A percentile compares a stretch with the other conserved stretches of the same genome.
phyloP scores from a whole-genome alignment of 2,329 filamentous ascomycete genomes.

The Botrytis paeoniae region DNA sequence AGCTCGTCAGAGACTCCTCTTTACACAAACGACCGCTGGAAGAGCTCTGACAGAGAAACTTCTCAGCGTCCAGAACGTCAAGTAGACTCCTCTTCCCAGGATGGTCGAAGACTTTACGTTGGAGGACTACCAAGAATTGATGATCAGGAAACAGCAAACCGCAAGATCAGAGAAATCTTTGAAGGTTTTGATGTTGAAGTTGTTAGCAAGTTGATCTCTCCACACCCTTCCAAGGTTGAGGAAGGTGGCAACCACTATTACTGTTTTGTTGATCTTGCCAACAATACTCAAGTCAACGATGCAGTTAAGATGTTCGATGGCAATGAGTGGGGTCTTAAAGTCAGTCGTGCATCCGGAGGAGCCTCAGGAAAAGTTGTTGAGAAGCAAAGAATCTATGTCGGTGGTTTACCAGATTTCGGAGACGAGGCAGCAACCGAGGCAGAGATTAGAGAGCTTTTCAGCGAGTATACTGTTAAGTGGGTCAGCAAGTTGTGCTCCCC shows the following conservation, averaged over 20 bases:
- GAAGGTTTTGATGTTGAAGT: constrained; percentile 45
- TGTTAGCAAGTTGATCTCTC: constrained; percentile 49
- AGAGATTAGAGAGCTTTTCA: constrained; percentile 48
- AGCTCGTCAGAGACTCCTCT: constrained; percentile 10
- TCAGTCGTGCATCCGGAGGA: constrained; percentile 21
- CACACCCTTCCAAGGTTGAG: constrained; percentile 52
- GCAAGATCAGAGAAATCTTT: constrained; percentile 48
- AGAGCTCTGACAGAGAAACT: constrained; percentile 24
- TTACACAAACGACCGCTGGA: constrained; percentile 30
- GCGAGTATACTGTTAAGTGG: constrained; percentile 44
- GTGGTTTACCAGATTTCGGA: constrained; percentile 49
- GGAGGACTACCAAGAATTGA: constrained; percentile 50
- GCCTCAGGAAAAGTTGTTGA: constrained; percentile 33
- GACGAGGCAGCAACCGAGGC: constrained; percentile 47
- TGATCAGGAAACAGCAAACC: constrained; percentile 47
- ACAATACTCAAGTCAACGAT: constrained; percentile 50
- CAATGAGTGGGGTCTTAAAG: constrained; percentile 27
- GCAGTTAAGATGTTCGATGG: constrained; percentile 46
- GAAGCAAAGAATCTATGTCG: constrained; percentile 48
- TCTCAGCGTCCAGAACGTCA: constrained; percentile 19
- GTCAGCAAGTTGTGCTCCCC: constrained; percentile 49
- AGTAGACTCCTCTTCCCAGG: constrained; percentile 28
- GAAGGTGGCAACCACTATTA: constrained; percentile 57
- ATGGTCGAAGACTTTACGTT: constrained; percentile 48
- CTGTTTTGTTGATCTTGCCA: constrained; percentile 63